Base-by-base conservation (phyloP, 2,329 filamentous ascomycete genomes). In the Aspergillus sp. region DNA sequence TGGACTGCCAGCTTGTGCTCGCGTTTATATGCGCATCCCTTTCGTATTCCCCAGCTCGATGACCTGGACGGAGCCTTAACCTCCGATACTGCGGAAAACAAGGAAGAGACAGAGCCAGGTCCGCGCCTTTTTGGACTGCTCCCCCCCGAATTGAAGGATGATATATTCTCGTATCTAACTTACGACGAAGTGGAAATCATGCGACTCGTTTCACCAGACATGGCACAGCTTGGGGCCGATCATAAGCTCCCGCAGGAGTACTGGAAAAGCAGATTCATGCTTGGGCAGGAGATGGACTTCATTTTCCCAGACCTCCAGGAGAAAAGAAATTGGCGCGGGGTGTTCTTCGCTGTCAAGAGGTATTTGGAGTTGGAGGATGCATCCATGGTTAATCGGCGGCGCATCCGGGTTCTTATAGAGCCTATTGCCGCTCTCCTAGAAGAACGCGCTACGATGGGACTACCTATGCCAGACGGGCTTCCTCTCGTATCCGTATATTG, bases 231-330 rank as follows among this genome's bases (percentile, higher is more conserved):
- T 7, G n/a, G 41, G 2, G 46, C 19, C 3, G 6, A 15, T n/a
- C n/a, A 17, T 21, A 48, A 11, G 4, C 58, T 62, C 3, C 60
- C 63, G 9, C 60, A 54, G 40, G 57, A 50, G 4, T 64, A 54
- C 39, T 65, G 63, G 63, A 53, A 56, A 21, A 52, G 31, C 25
- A 55, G 57, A 23, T 62, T 65, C 41, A 31, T 56, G 11, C 46
- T 50, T 25, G 55, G 60, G 9, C 48, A 59, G 27, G 57, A 57
- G 21, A 41, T 46, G 15, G 62, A 58, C 23, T 65, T 62, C 15
- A 11, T 65, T 6, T 65, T 62, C 37, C 54, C 57, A 2, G 46
- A 27, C 12, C 39, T 53, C 6, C 40, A 25, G 2, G 14, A 49
- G 2, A 43, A 2, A 31, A 47, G 49, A 11, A 21, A 64, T 35